Percentiles rank a stretch among this genome's conserved stretches.
phyloP scores from a whole-genome alignment of 345 rosid genomes.

The Dimocarpus longan region DNA sequence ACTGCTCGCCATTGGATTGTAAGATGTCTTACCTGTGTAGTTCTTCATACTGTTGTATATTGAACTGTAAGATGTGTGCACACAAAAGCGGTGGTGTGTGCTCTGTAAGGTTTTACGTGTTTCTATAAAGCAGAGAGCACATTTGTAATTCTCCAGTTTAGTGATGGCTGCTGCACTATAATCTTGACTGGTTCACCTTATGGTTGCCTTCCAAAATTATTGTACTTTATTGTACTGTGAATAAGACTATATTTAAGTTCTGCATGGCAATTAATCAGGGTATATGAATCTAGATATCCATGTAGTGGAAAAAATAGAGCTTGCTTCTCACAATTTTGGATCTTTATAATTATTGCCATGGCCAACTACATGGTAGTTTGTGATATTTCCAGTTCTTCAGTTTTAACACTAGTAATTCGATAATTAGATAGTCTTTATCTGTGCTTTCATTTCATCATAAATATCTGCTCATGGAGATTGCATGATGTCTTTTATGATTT shows the following conservation, averaged over 20 bases:
- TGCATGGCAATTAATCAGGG: neutral
- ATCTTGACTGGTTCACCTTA: conserved; percentile 5
- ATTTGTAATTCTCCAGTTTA: neutral
- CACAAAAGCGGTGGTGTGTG: conserved; percentile 1
- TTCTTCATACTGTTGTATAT: conserved; percentile 3
- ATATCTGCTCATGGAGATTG: neutral
- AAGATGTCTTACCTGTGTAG: conserved; percentile 26
- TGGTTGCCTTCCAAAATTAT: neutral
- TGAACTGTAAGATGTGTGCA: conserved; percentile 5
- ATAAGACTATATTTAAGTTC: neutral
- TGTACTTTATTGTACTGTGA: neutral
- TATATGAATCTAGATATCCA: neutral
- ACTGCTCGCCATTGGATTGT: conserved; percentile 85
- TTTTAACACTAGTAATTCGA: neutral
- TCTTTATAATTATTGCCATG: neutral
- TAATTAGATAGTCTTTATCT: neutral
- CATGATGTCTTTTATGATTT: neutral
- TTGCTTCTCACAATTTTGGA: neutral
- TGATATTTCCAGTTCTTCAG: neutral
- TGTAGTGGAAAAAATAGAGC: neutral
- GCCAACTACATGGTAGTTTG: neutral
- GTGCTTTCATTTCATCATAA: neutral
- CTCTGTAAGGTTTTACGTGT: neutral
- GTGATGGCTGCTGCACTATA: neutral
- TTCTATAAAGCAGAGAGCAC: neutral